Percentiles rank a stretch among this genome's conserved stretches.
Conservation (phyloP, 768 basidiomycete species). For the Lentinula sp. region DNA sequence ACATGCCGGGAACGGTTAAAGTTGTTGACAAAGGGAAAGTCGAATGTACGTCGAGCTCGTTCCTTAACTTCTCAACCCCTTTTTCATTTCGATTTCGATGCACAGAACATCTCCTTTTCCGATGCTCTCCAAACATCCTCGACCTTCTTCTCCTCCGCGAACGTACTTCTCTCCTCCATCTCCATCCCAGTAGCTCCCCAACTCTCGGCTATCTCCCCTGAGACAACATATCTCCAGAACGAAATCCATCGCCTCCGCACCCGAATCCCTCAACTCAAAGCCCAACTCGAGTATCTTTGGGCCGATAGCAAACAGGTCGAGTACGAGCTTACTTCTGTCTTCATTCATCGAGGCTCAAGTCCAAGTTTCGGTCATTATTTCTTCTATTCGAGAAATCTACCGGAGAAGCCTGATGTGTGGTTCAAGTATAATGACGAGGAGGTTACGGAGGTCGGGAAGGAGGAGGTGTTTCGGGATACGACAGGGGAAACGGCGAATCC, state of each 20-base stretch:
- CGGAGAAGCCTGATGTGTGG: constrained; percentile 76
- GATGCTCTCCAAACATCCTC: constrained; percentile 49
- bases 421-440: constrained; percentile 96
- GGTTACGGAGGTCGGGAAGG: constrained; percentile 69
- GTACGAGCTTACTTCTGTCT: constrained; percentile 92
- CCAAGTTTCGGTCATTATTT: constrained; percentile 93
- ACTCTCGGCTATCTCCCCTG: constrained; percentile 32
- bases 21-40: constrained; percentile 67
- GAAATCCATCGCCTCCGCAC: constrained; percentile 55
- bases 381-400: constrained; percentile 88
- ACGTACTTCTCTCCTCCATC: constrained; percentile 38
- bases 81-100: background rate
- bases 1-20: constrained; percentile 62
- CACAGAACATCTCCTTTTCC: constrained; percentile 58
- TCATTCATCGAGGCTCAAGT: constrained; percentile 87
- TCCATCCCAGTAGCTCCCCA: constrained; percentile 39
- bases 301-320: constrained; percentile 54
- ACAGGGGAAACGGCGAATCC: constrained; percentile 90
- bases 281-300: constrained; percentile 74
- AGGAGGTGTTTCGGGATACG: constrained; percentile 84
- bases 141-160: constrained; percentile 53
- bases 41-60: constrained; percentile 22
- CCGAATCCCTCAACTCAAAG: constrained; percentile 50
- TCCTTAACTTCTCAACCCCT: background rate
- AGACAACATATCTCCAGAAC: constrained; percentile 42